Evolutionary conservation across 2,329 filamentous ascomycete genomes (phyloP), one percentile per base, ranked within the genome.

Genomic region (Fusarium sterilihyphosum): DNA sequence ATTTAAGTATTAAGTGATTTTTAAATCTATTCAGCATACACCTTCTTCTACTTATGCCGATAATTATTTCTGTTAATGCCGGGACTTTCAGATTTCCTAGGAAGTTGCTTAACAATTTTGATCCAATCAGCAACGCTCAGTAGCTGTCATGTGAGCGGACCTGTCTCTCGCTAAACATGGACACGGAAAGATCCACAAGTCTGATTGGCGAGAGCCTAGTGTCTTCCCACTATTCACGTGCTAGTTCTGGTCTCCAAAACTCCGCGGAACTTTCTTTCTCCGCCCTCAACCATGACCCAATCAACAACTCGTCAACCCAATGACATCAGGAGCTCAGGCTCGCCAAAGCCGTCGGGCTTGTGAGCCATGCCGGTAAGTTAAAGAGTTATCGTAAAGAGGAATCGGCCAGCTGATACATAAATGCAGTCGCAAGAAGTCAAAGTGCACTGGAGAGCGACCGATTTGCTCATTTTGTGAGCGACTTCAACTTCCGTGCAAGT

Each of bases 401-500:
- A 9, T 5, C 10, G 14, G 26, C 8, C 6, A 14, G 18, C 43
- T 14, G 9, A 29, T 10, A 5, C 4, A 3, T 50, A 3, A 12
- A 11, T 6, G 1, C 1, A 67, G 65, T 18, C 63, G 53, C 9
- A 68, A 68, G 7, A 68, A 68, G 18, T 68, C 65, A 5, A 68
- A 68, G 16, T 68, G 65, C 7, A 68, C 65, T 4, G 53, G 62
- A 10, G 65, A 68, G 11, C 53, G 65, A 37, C 65, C 65, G 0
- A 38, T 67, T 17, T 68, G 65, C n/a, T 68, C 63, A 6, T 67
- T 67, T 26, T 68, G 65, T 20, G 35, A 53, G 29, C 29, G 63
- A 20, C 29, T 68, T 17, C 6, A 52, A 33, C 24, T 67, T 12
- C 35, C 35, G 5, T 68, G 65, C 6, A 26, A 61, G 16, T 68